Percentiles rank a stretch among this genome's conserved stretches.
These are phyloP conservation scores for Termitomyces sp. DNA, from an alignment of 768 basidiomycete genomes.

Conservation along the genomic window DNA sequence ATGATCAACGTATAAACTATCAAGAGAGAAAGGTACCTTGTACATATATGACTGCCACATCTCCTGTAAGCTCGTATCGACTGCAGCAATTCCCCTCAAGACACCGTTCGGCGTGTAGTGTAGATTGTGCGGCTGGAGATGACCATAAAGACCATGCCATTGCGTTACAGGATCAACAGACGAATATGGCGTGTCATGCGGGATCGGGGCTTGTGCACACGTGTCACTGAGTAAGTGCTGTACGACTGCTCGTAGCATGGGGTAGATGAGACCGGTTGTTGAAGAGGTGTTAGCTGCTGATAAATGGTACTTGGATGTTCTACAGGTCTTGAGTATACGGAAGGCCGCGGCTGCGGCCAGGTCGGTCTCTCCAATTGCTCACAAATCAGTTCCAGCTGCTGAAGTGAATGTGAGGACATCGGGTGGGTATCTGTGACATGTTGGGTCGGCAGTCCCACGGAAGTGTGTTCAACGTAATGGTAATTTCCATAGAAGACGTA, in stretches of 20 bases:
- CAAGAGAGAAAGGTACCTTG: slow-evolving; percentile 30
- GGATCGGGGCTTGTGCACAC: neutral
- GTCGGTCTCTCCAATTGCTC: neutral
- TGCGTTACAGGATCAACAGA: slow-evolving; percentile 13
- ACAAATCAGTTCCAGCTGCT: no score
- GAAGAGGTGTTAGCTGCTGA: neutral
- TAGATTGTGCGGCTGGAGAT: slow-evolving; percentile 25
- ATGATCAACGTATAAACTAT: neutral
- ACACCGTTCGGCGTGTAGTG: slow-evolving; percentile 44
- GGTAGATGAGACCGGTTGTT: neutral
- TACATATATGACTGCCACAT: slow-evolving; percentile 68
- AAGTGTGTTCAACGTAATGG: no score
- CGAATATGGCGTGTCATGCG: no score
- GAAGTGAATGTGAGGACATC: no score
- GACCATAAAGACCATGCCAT: neutral
- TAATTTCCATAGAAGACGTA: no score
- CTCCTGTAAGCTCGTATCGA: slow-evolving; percentile 55
- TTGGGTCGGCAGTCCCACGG: no score
- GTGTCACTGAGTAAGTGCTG: neutral
- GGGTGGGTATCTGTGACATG: no score
- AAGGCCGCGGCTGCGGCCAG: neutral
- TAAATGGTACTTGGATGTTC: slow-evolving; percentile 11
- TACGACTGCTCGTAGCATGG: neutral
- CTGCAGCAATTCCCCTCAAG: slow-evolving; percentile 41
- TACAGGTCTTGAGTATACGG: slow-evolving; percentile 23